phyloP scores from a whole-genome alignment of 805 yeast genomes.

The Kodamaea restingae region DNA sequence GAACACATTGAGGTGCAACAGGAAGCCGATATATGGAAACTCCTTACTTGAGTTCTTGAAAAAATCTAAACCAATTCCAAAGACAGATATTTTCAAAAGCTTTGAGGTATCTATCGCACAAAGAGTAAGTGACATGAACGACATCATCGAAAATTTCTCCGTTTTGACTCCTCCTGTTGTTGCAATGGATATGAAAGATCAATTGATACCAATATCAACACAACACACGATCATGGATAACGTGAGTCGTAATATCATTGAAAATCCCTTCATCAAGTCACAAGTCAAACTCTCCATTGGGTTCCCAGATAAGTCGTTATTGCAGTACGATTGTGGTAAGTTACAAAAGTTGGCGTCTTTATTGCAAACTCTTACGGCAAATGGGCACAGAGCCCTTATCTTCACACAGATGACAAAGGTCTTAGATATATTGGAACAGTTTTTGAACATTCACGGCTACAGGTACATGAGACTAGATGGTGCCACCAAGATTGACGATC shows the following conservation, averaged over 20 bases:
- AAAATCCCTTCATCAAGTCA: constrained; percentile 63
- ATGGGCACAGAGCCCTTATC: constrained; percentile 90
- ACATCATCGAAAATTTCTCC: constrained; percentile 66
- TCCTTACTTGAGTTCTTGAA: constrained; percentile 47
- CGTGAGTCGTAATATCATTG: constrained; percentile 40
- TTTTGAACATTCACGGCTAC: constrained; percentile 90
- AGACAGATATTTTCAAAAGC: constrained; percentile 14
- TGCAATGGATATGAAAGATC: constrained; percentile 62
- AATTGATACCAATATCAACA: constrained; percentile 40
- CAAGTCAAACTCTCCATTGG: constrained; percentile 89
- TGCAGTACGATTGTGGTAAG: constrained; percentile 97
- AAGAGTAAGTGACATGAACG: constrained; percentile 37
- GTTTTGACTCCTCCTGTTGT: constrained; percentile 88
- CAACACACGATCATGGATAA: constrained; percentile 28
- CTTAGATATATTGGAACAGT: constrained; percentile 87
- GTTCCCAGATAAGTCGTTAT: constrained; percentile 88
- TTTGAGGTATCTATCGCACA: constrained; percentile 24
- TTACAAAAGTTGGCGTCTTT: constrained; percentile 77
- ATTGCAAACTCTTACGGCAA: constrained; percentile 70
- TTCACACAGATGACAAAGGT: constrained; percentile 99
- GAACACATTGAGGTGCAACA: constrained; percentile 61
- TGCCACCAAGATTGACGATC: constrained; percentile 93
- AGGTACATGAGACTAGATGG: constrained; percentile 95
- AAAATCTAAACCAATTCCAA: constrained; percentile 18
- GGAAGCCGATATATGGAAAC: constrained; percentile 64